Evolutionary conservation across 805 yeast species (phyloP).

Genomic region (Wickerhamiella azyma): DNA sequence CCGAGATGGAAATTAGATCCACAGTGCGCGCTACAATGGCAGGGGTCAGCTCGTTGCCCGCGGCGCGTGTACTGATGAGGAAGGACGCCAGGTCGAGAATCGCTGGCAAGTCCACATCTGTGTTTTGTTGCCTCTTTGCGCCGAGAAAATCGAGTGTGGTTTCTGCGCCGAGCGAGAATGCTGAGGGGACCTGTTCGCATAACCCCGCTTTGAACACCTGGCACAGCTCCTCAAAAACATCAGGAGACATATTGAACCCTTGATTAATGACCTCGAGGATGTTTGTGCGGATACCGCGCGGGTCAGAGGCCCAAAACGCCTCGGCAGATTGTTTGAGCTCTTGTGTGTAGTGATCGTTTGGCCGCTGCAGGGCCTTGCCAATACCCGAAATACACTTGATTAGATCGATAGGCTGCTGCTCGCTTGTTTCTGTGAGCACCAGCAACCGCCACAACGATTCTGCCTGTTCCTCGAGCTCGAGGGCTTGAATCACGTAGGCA

Average conservation of each 20-base stretch:
- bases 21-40: neutral
- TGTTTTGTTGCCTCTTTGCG: conserved; percentile 23
- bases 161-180: conserved; percentile 41
- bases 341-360: conserved; percentile 35
- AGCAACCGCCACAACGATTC: conserved; percentile 17
- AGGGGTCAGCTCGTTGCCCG: conserved; percentile 4
- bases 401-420: conserved; percentile 32
- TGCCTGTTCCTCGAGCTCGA: conserved; percentile 21
- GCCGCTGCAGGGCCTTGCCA: conserved; percentile 53
- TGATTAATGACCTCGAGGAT: conserved; percentile 31
- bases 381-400: conserved; percentile 52
- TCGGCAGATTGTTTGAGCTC: conserved; percentile 25
- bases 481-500: conserved; percentile 22
- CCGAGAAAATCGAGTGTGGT: conserved; percentile 31
- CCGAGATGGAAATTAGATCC: conserved; percentile 16
- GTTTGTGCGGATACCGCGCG: conserved; percentile 27
- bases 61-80: conserved; percentile 16
- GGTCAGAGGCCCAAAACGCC: conserved; percentile 25
- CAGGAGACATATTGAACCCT: conserved; percentile 29
- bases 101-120: conserved; percentile 15
- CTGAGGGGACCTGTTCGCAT: conserved; percentile 48
- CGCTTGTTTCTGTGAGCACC: conserved; percentile 10
- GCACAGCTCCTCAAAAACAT: conserved; percentile 49
- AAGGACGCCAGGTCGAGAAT: conserved; percentile 23
- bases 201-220: conserved; percentile 50